These are phyloP conservation scores for Coniferiporia sulphurascens DNA, from an alignment of 1,284 basidiomycete species.

Conservation along the genomic window DNA sequence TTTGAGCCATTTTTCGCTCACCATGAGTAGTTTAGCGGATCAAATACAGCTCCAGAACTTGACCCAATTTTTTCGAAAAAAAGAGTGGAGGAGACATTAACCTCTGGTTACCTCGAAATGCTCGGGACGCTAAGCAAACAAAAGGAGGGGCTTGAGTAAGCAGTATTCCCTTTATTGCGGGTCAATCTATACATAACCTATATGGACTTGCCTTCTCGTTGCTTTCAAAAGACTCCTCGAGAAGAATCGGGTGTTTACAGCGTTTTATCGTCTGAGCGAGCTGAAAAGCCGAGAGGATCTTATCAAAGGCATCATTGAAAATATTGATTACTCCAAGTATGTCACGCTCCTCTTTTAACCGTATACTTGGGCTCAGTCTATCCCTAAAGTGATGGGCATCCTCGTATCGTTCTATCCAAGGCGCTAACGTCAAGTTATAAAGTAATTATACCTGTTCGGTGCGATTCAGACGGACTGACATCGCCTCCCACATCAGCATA, in stretches of 20 bases:
- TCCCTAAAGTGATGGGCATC: conserved; percentile 78
- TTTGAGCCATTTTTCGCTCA: not conserved
- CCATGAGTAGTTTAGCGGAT: conserved; percentile 52
- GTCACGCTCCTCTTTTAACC: conserved; percentile 26
- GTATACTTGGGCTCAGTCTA: conserved; percentile 10
- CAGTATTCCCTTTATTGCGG: conserved; percentile 15
- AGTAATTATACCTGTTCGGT: conserved; percentile 33
- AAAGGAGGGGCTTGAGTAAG: conserved; percentile 85
- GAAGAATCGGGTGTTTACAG: conserved; percentile 90
- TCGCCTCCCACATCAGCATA: conserved; percentile 48
- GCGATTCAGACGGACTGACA: conserved; percentile 10
- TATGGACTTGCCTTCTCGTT: not conserved
- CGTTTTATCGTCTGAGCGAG: conserved; percentile 92
- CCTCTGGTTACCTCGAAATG: conserved; percentile 95
- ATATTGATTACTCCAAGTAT: conserved; percentile 86
- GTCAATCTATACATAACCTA: too few relatives aligned
- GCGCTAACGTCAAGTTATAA: conserved; percentile 90
- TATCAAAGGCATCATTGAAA: conserved; percentile 86
- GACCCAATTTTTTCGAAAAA: conserved; percentile 87
- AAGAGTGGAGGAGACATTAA: conserved; percentile 79
- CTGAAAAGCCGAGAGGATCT: conserved; percentile 88
- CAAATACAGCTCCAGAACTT: conserved; percentile 42
- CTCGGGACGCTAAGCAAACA: conserved; percentile 86
- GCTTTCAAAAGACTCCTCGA: conserved; percentile 66
- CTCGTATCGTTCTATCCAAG: conserved; percentile 88